These are phyloP conservation scores for Conringia planisiliqua DNA, from an alignment of 345 rosid genomes.

Conservation along the genomic window DNA sequence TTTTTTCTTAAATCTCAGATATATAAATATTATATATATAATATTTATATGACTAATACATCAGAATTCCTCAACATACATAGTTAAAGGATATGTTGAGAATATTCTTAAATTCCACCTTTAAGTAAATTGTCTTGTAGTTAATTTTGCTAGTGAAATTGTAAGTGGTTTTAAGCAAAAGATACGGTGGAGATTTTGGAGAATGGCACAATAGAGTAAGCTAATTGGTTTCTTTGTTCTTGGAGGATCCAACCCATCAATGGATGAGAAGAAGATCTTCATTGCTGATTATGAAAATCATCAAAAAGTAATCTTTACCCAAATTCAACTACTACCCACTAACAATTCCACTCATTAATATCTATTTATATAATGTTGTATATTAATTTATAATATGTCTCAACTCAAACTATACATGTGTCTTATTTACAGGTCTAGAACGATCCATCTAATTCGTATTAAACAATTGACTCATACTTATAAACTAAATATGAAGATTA, in stretches of 20 bases:
- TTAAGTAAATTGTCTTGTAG: conserved; percentile 14
- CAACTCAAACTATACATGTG: conserved; percentile 23
- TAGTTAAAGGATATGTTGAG: conserved; percentile 7
- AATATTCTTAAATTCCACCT: conserved; percentile 20
- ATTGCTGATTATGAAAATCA: conserved; percentile 24
- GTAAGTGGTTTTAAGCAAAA: conserved; percentile 29
- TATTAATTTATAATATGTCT: not conserved
- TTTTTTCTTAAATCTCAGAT: not conserved
- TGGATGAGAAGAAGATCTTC: conserved; percentile 37
- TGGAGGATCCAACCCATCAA: conserved; percentile 31
- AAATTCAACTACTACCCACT: conserved; percentile 38
- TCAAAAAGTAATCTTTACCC: conserved; percentile 27
- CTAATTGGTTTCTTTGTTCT: conserved; percentile 28
- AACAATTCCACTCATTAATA: conserved; percentile 27
- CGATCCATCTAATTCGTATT: conserved; percentile 3
- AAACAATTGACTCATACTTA: not conserved
- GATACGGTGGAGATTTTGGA: conserved; percentile 9
- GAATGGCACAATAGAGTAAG: conserved; percentile 28
- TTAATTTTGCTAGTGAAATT: conserved; percentile 4
- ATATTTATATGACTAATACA: not conserved
- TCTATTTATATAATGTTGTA: not conserved
- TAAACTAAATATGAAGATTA: not conserved
- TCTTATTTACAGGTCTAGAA: conserved; percentile 24
- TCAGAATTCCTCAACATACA: not conserved
- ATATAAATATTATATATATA: not conserved